These are phyloP conservation scores for Lasiodiplodia sp. DNA, from an alignment of 2,329 filamentous ascomycete genomes.

Conservation along the genomic window DNA sequence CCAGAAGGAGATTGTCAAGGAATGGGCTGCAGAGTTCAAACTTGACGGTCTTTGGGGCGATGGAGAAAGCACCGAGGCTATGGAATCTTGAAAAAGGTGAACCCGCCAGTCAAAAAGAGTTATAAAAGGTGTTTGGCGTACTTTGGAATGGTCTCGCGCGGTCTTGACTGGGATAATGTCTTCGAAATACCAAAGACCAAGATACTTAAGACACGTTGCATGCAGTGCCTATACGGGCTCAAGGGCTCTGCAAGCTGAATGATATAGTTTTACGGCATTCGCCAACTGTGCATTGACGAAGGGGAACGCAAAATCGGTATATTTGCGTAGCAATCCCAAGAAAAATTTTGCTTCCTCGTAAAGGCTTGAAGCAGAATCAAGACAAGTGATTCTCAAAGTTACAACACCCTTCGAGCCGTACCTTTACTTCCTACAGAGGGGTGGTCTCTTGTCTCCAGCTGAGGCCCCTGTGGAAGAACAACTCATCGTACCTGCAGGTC, in stretches of 20 bases:
- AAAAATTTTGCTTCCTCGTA: background rate
- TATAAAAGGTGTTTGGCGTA: slow-evolving; percentile 29
- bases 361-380: background rate
- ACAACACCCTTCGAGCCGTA: no score
- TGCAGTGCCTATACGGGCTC: background rate
- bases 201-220: background rate
- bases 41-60: slow-evolving; percentile 91
- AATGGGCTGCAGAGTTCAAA: slow-evolving; percentile 95
- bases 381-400: no score
- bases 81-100: slow-evolving; percentile 39
- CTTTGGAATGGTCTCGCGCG: background rate
- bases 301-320: background rate
- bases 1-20: slow-evolving; percentile 83
- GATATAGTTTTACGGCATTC: background rate
- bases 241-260: background rate
- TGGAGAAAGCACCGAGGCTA: slow-evolving; percentile 51
- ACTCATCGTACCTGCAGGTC: no score
- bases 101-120: background rate
- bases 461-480: no score
- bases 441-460: no score
- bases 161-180: background rate
- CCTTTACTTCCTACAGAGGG: no score
- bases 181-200: background rate
- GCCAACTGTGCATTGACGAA: background rate
- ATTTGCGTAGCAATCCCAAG: background rate